These are phyloP conservation scores for Pythium aristosporum DNA, from an alignment of 352 stramenopile species.

Conservation along the genomic window DNA sequence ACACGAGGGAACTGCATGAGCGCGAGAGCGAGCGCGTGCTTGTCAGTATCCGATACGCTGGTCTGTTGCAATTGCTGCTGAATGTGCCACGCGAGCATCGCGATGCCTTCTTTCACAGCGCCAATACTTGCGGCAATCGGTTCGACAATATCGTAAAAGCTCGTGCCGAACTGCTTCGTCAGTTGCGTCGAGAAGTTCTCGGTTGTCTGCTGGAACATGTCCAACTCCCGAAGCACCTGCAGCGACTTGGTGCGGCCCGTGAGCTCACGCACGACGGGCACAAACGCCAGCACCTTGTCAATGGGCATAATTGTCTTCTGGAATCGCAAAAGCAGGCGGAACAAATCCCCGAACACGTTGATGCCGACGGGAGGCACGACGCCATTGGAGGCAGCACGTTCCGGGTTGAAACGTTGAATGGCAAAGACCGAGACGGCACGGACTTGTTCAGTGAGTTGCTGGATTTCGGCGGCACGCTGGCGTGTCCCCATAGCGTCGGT, in stretches of 20 bases:
- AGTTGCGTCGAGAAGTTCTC: constrained; percentile 76
- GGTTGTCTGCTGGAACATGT: constrained; percentile 89
- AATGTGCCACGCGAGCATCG: constrained; percentile 64
- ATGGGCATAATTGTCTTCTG: constrained; percentile 70
- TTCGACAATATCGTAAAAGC: constrained; percentile 85
- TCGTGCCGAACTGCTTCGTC: constrained; percentile 62
- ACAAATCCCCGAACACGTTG: constrained; percentile 67
- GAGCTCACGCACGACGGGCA: constrained; percentile 36
- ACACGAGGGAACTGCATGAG: constrained; percentile 70
- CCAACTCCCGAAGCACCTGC: constrained; percentile 77
- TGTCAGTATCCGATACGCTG: constrained; percentile 45
- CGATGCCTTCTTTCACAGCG: constrained; percentile 85
- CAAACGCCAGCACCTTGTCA: constrained; percentile 55
- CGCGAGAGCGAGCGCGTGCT: constrained; percentile 46
- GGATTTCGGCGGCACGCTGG: background rate
- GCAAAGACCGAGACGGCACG: constrained; percentile 28
- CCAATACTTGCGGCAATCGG: constrained; percentile 75
- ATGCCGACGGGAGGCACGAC: background rate
- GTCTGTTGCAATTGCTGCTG: constrained; percentile 52
- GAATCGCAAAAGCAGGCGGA: constrained; percentile 72
- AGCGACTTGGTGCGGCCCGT: constrained; percentile 48
- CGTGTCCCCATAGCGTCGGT: constrained; percentile 25
- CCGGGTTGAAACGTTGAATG: constrained; percentile 32
- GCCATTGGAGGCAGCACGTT: background rate
- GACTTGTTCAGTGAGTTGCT: constrained; percentile 16